phyloP scores from a whole-genome alignment of 75 land plant genomes.

The Chamaecyparis obtusa region DNA sequence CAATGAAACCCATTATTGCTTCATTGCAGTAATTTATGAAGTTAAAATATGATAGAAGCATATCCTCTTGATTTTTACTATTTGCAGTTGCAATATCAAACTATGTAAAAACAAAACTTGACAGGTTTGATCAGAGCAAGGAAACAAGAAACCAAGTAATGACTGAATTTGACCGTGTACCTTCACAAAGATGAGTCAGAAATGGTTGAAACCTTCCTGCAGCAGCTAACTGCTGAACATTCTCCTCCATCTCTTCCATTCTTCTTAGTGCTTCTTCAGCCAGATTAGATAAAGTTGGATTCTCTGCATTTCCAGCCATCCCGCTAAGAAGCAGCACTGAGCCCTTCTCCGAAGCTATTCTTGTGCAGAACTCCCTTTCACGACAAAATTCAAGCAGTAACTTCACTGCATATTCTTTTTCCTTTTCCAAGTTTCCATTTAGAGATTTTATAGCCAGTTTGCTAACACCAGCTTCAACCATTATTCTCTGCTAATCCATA shows the following conservation, averaged over 20 bases:
- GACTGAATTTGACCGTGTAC: conserved; percentile 19
- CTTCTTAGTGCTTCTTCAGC: conserved; percentile 48
- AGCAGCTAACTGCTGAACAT: conserved; percentile 42
- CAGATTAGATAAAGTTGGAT: conserved; percentile 40
- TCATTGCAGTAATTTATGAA: neutral
- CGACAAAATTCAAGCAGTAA: conserved; percentile 41
- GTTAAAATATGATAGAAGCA: conserved; percentile 5
- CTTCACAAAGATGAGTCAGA: conserved; percentile 52
- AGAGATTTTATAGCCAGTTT: conserved; percentile 49
- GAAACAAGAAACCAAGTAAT: conserved; percentile 1
- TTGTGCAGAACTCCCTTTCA: conserved; percentile 20
- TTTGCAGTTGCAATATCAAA: conserved; percentile 12
- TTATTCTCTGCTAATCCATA: conserved; percentile 30
- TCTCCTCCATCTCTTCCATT: conserved; percentile 47
- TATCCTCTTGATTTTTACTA: neutral
- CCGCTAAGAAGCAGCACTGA: conserved; percentile 41
- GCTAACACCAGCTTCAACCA: conserved; percentile 43
- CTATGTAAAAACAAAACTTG: neutral
- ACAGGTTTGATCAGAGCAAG: neutral
- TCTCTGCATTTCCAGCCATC: conserved; percentile 31
- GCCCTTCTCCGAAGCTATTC: conserved; percentile 39
- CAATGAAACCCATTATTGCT: neutral
- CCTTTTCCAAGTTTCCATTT: conserved; percentile 39
- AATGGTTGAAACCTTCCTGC: conserved; percentile 61
- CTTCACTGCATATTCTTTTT: conserved; percentile 46